These are phyloP conservation scores for Pseudocercospora eumusae DNA, from an alignment of 2,329 filamentous ascomycete genomes.

Conservation along the genomic window DNA sequence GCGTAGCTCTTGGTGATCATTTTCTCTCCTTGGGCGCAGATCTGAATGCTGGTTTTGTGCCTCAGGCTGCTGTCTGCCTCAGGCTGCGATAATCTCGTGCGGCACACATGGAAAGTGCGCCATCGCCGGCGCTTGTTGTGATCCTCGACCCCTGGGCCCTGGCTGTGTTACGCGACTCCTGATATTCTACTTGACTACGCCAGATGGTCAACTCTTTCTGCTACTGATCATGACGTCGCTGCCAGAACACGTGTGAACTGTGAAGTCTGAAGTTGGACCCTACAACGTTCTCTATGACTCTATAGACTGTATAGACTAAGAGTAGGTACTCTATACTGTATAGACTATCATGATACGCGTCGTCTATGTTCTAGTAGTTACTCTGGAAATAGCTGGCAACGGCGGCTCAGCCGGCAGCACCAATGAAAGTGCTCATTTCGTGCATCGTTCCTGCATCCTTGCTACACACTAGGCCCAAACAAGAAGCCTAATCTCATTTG, in stretches of 20 bases:
- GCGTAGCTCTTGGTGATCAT: background rate
- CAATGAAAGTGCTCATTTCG: background rate
- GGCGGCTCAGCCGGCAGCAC: background rate
- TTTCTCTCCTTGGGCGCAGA: background rate
- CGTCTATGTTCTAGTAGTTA: too few relatives aligned
- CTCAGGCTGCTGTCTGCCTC: too few relatives aligned
- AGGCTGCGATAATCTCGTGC: too few relatives aligned
- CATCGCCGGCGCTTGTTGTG: conserved; percentile 5
- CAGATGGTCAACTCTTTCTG: background rate
- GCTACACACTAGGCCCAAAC: background rate
- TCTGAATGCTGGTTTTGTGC: background rate
- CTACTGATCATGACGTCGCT: background rate
- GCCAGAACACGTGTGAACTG: background rate
- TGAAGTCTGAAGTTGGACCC: background rate
- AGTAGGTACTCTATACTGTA: too few relatives aligned
- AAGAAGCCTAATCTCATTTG: background rate
- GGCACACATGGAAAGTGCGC: background rate
- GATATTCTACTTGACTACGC: background rate
- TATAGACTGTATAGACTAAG: too few relatives aligned
- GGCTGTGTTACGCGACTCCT: conserved; percentile 2
- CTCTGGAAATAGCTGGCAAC: conserved; percentile 1
- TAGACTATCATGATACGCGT: too few relatives aligned
- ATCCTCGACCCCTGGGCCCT: background rate
- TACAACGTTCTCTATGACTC: background rate
- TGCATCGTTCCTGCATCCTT: background rate